These are phyloP conservation scores for Apiotrichum siamense DNA, from an alignment of 1,284 basidiomycete genomes.

Conservation along the genomic window DNA sequence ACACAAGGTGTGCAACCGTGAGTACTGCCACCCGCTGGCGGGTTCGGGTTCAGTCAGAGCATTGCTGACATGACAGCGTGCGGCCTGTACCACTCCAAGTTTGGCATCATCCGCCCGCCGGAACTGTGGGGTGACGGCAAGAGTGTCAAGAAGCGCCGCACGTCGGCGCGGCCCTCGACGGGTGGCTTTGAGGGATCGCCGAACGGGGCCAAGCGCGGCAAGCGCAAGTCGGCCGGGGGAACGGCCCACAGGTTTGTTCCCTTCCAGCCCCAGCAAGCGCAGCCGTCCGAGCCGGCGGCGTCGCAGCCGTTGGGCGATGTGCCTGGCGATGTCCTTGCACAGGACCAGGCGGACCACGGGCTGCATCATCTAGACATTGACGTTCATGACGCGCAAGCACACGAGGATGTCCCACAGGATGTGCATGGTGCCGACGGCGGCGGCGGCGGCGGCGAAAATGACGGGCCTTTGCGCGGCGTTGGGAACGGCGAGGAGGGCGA, in stretches of 20 bases:
- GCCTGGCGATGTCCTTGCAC: too few species aligned
- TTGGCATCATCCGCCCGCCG: constrained; percentile 39
- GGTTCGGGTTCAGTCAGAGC: too few species aligned
- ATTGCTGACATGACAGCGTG: constrained; percentile 29
- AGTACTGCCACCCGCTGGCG: constrained; percentile 11
- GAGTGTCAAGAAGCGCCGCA: constrained; percentile 34
- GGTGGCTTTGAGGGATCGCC: neutral
- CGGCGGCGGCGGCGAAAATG: too few species aligned
- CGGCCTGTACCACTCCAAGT: constrained; percentile 41
- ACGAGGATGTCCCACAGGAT: too few species aligned
- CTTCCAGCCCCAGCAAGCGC: neutral
- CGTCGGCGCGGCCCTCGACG: constrained; percentile 1
- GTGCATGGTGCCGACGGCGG: too few species aligned
- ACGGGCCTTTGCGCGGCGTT: too few species aligned
- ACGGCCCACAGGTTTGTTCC: too few species aligned
- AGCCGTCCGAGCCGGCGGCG: neutral
- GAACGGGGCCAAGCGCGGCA: constrained; percentile 6
- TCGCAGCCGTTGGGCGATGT: too few species aligned
- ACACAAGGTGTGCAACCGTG: constrained; percentile 42
- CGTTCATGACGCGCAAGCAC: too few species aligned
- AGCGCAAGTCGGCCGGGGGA: constrained; percentile 7
- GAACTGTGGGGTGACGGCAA: constrained; percentile 44
- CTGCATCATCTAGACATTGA: too few species aligned
- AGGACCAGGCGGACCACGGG: too few species aligned
- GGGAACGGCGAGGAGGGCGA: too few species aligned